A percentile compares a stretch with the other conserved stretches of the same genome.
These are phyloP conservation scores for Raffaelea ambrosiae DNA, from an alignment of 2,329 filamentous ascomycete species.

Conservation along the genomic window DNA sequence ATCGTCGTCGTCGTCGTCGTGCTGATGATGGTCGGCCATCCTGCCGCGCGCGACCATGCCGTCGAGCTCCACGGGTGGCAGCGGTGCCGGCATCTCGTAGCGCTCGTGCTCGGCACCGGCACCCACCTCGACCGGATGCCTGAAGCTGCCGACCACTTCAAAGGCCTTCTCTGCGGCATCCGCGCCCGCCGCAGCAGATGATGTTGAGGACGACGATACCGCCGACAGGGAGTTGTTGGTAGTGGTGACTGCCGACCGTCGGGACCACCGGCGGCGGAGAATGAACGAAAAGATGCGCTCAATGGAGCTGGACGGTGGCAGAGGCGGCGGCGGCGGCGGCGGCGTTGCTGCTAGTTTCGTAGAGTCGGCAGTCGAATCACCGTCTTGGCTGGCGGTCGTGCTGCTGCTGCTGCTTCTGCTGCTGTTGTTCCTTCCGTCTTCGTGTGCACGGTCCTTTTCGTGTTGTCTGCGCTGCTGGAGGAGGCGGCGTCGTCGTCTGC, in stretches of 20 bases:
- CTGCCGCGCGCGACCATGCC: conserved; percentile 24
- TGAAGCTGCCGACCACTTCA: conserved; percentile 18
- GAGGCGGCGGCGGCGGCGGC: conserved; percentile 16
- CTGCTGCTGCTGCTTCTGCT: conserved; percentile 18
- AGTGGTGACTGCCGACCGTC: not conserved
- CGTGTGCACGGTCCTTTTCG: too few species aligned
- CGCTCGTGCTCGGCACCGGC: conserved; percentile 38
- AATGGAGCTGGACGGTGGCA: conserved; percentile 25
- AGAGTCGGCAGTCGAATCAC: not conserved
- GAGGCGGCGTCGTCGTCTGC: too few species aligned
- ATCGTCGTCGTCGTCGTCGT: conserved; percentile 1
- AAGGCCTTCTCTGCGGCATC: conserved; percentile 7
- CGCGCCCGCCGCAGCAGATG: conserved; percentile 11
- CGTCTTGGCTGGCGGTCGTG: conserved; percentile 10
- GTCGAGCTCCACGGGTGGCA: conserved; percentile 41
- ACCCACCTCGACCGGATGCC: conserved; percentile 29
- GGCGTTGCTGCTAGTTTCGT: too few species aligned
- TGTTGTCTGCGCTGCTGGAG: not conserved
- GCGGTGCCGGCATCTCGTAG: conserved; percentile 41
- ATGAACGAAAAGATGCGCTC: conserved; percentile 35
- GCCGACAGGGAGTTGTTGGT: not conserved
- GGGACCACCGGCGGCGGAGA: not conserved
- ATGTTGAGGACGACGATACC: not conserved
- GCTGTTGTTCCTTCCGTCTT: conserved; percentile 19
- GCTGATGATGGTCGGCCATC: conserved; percentile 18